Conservation (phyloP, 192 early-diverging fungal genomes). For the Phlyctochytrium arcticum region DNA sequence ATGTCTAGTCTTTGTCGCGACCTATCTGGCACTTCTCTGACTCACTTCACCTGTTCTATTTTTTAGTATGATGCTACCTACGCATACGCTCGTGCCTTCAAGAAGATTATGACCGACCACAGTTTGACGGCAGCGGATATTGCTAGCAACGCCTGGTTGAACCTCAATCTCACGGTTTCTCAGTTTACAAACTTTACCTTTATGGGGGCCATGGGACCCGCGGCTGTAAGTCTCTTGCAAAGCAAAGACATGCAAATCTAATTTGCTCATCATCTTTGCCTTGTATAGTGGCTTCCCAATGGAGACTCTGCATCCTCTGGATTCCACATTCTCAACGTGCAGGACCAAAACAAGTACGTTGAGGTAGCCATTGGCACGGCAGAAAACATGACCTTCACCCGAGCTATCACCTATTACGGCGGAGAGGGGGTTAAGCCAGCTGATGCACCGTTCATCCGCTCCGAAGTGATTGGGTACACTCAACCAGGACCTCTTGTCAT, state of each 20-base stretch:
- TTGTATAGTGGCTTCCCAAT: background rate
- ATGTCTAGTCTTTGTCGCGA: background rate
- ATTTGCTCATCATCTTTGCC: background rate
- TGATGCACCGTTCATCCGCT: background rate
- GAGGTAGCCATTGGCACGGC: conserved; percentile 5
- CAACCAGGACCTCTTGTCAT: conserved; percentile 1
- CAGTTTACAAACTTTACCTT: conserved; percentile 12
- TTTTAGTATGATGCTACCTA: conserved; percentile 16
- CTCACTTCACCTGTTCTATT: background rate
- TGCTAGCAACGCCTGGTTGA: conserved; percentile 9
- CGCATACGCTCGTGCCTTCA: conserved; percentile 19
- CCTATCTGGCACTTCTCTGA: background rate
- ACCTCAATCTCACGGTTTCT: conserved; percentile 1
- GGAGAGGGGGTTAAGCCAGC: background rate
- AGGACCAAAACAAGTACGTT: background rate
- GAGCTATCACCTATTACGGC: background rate
- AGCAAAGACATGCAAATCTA: no score
- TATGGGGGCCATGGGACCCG: conserved; percentile 8
- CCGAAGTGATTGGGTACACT: conserved; percentile 6
- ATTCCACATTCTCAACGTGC: background rate
- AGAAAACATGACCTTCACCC: background rate
- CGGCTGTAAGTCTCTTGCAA: no score
- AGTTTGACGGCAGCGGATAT: background rate
- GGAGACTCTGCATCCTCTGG: conserved; percentile 2
- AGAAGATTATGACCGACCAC: conserved; percentile 6